Conservation (phyloP, 805 yeast species). For the Maudiozyma serrabonitensis region DNA sequence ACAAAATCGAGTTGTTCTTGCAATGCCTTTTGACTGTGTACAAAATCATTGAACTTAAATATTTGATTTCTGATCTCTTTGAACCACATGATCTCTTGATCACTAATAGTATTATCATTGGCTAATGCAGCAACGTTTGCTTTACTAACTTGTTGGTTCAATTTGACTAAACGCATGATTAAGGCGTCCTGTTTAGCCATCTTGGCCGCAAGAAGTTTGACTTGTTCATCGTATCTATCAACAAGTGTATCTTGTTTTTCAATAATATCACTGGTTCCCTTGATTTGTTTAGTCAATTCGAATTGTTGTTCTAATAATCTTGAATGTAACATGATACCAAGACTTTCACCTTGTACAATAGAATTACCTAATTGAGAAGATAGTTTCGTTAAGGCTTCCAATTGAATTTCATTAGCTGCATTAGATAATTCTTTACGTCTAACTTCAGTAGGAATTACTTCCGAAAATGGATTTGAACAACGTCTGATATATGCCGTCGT, state of each 20-base stretch:
- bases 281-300: constrained; percentile 36
- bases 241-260: constrained; percentile 10
- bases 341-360: constrained; percentile 20
- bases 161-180: constrained; percentile 25
- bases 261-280: constrained; percentile 17
- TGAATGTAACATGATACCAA: constrained; percentile 30
- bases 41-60: constrained; percentile 25
- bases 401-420: constrained; percentile 20
- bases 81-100: constrained; percentile 38
- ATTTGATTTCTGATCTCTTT: constrained; percentile 32
- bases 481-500: constrained; percentile 10
- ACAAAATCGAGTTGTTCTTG: constrained; percentile 25
- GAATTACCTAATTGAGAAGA: constrained; percentile 17
- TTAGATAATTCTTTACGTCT: constrained; percentile 17
- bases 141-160: constrained; percentile 23
- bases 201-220: constrained; percentile 11
- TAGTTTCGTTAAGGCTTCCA: constrained; percentile 16
- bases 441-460: constrained; percentile 14
- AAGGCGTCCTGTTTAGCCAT: constrained; percentile 27
- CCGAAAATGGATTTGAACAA: constrained; percentile 10
- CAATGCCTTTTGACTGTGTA: constrained; percentile 16
- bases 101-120: constrained; percentile 28
- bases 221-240: constrained; percentile 9
- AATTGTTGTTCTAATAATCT: constrained; percentile 32
- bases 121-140: constrained; percentile 10